Conservation (phyloP, 2,329 filamentous ascomycete genomes). For the Helotiales sp. region DNA sequence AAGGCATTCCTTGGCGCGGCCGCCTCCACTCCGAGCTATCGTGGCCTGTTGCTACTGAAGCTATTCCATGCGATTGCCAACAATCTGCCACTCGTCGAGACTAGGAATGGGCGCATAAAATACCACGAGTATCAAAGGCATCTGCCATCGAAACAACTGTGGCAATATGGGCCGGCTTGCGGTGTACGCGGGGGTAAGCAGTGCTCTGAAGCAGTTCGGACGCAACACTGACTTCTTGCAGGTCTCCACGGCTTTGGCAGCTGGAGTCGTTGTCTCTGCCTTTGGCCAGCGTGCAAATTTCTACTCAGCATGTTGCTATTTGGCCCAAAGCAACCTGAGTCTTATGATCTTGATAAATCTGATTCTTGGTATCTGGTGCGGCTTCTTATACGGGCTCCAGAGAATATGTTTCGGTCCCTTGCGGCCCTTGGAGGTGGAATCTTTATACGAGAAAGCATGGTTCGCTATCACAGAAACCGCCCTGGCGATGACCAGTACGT, state of each 20-base stretch:
- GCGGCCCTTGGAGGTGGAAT: slow-evolving; percentile 92
- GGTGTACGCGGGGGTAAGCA: slow-evolving; percentile 51
- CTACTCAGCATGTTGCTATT: slow-evolving; percentile 95
- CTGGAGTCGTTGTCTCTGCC: slow-evolving; percentile 80
- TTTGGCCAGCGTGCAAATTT: slow-evolving; percentile 97
- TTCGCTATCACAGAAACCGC: slow-evolving; percentile 97
- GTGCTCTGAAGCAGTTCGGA: neutral
- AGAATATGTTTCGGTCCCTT: slow-evolving; percentile 87
- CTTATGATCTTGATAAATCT: slow-evolving; percentile 93
- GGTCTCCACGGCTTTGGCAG: slow-evolving; percentile 82
- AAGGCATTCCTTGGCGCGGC: too few species aligned
- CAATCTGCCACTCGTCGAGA: neutral
- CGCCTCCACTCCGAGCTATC: too few species aligned
- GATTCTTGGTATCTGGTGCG: slow-evolving; percentile 76
- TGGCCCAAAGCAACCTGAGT: slow-evolving; percentile 94
- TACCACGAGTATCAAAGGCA: slow-evolving; percentile 12
- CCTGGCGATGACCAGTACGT: slow-evolving; percentile 97
- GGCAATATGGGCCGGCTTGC: slow-evolving; percentile 39
- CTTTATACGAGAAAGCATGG: slow-evolving; percentile 97
- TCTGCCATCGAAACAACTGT: slow-evolving; percentile 3
- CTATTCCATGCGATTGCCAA: neutral
- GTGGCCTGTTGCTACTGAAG: too few species aligned
- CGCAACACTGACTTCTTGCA: slow-evolving; percentile 35
- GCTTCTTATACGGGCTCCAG: slow-evolving; percentile 83
- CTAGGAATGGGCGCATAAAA: slow-evolving; percentile 26